Conservation (phyloP, 2,329 filamentous ascomycete genomes). For the Thermoascus crustaceus region DNA sequence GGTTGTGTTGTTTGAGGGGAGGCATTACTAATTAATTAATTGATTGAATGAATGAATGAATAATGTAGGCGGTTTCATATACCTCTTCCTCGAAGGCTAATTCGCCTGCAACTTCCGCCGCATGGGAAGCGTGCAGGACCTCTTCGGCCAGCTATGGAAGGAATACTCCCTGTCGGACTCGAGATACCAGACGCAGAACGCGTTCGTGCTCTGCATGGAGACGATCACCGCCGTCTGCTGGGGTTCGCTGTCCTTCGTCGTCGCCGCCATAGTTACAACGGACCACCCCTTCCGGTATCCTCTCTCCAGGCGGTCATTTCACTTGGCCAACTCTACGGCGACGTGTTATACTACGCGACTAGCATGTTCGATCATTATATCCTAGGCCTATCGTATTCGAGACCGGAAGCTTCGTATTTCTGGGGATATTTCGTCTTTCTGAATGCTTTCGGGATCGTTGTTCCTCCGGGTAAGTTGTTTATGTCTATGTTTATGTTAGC, state of each 20-base stretch:
- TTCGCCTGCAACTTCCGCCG: constrained; percentile 58
- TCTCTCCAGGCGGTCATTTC: constrained; percentile 46
- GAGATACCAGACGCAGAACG: constrained; percentile 66
- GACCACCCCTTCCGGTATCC: constrained; percentile 44
- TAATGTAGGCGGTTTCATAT: constrained; percentile 50
- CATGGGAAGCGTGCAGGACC: constrained; percentile 55
- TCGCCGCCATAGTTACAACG: constrained; percentile 41
- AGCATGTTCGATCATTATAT: constrained; percentile 45
- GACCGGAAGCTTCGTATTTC: constrained; percentile 49
- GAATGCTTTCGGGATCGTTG: constrained; percentile 50
- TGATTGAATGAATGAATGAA: neutral
- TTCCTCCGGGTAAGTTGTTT: constrained; percentile 37
- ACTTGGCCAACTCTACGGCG: constrained; percentile 49
- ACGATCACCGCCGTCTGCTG: constrained; percentile 60
- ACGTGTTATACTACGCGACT: constrained; percentile 49
- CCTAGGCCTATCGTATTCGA: constrained; percentile 39
- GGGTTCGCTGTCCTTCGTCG: constrained; percentile 46
- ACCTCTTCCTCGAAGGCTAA: constrained; percentile 73
- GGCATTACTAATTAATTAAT: neutral
- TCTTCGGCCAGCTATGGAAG: constrained; percentile 80
- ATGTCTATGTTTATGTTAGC: no score
- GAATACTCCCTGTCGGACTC: constrained; percentile 80
- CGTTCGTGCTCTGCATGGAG: constrained; percentile 74
- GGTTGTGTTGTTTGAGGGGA: no score
- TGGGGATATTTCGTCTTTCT: constrained; percentile 51